Evolutionary conservation across 2,329 filamentous ascomycete species (phyloP), one percentile per base, ranked within the genome.

Genomic region (Didymosphaeria variabile): DNA sequence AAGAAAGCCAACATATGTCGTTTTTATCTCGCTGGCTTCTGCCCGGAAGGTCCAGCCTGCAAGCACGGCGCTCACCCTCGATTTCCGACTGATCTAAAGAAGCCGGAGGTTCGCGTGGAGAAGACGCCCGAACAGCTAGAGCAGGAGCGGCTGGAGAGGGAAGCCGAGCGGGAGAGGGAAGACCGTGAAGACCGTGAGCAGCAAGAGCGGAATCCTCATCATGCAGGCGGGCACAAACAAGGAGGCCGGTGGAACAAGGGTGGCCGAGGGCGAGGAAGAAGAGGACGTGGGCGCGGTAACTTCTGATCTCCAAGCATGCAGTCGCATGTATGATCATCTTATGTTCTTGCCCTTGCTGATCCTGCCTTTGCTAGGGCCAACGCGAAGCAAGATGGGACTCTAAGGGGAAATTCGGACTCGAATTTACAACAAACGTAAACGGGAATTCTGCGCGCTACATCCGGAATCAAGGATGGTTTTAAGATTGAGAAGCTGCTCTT

Each of bases 1-100:
- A 88, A 93, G 61, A 89, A 91, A 65, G 72, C 75, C 36, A 89
- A 86, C 66, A 78, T 97, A 7, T 99, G 95, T 76, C 84, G 84
- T 1, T 97, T 90, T 77, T 99, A 97, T 75, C 83, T 98, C 17
- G 93, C 93, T 8, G 95, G 95, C 1, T 99, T 99, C 82, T 99
- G 95, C 76, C 95, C 95, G 0, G 91, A 97, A 58, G 94, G 90
- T 0, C 85, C 83, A 63, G 82, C 83, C 8, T 99, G 95, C 80
- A 89, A 88, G 73, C 87, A 90, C 65, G 92, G 92, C 21, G 90
- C 92, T 6, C 95, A 99, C 78, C 89, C 94, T 3, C 86, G 89
- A 61, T 98, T 92, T 89, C 87, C 89, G 26, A 87, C 87, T 72
- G 89, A 94, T 65, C 81, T 90, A 57, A 84, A 83, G 62, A 85